phyloP scores from a whole-genome alignment of 768 basidiomycete genomes.

The Tulasnella sp. region DNA sequence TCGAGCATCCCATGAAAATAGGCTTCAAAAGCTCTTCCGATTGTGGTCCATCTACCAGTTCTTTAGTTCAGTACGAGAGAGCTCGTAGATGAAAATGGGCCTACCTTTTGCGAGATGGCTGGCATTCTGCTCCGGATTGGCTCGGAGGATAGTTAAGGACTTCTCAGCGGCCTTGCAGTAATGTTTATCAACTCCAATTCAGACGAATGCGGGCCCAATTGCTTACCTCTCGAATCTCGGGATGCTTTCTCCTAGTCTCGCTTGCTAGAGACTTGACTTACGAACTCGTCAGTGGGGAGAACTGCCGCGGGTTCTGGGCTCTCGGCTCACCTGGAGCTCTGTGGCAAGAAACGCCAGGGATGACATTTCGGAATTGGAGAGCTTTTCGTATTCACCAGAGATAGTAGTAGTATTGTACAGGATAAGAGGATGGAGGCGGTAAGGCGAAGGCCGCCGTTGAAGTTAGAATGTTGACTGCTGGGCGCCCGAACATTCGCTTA shows the following conservation, averaged over 20 bases:
- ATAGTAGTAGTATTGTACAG: not conserved
- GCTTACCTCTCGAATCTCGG: constrained; percentile 84
- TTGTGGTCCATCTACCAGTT: constrained; percentile 57
- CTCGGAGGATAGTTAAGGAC: constrained; percentile 66
- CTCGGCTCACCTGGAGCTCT: constrained; percentile 53
- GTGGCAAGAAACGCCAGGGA: constrained; percentile 35
- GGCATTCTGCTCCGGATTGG: constrained; percentile 75
- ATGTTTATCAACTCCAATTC: constrained; percentile 4
- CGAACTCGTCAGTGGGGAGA: not conserved
- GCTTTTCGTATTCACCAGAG: not conserved
- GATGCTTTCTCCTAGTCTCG: constrained; percentile 81
- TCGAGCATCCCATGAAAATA: constrained; percentile 89
- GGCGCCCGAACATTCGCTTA: not conserved
- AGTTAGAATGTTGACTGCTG: not conserved
- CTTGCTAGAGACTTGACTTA: constrained; percentile 66
- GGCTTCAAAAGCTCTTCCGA: constrained; percentile 76
- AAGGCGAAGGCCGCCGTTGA: not conserved
- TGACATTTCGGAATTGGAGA: constrained; percentile 24
- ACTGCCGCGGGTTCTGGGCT: not conserved
- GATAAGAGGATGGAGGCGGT: not conserved
- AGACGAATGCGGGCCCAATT: not conserved
- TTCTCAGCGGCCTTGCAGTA: constrained; percentile 72
- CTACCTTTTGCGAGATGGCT: constrained; percentile 64
- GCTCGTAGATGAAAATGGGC: constrained; percentile 12
- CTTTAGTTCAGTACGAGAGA: constrained; percentile 4